Evolutionary conservation across 257 asterid genomes (phyloP), one percentile per base, ranked within the genome.

Genomic region (Solanum bulbocastanum): DNA sequence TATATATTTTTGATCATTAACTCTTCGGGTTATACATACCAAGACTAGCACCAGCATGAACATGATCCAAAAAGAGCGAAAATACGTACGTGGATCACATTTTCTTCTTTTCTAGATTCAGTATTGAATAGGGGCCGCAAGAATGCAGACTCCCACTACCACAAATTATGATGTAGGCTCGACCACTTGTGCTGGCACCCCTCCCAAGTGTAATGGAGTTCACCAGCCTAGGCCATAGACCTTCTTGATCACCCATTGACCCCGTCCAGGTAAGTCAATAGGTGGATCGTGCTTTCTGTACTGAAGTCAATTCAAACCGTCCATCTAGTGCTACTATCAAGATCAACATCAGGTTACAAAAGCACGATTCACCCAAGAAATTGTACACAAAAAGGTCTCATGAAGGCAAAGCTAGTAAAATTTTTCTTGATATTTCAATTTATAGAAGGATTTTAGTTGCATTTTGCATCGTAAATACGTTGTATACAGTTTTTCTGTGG

Each of bases 141-240:
- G 62, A 52, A 52, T 6, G 23, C 62, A 16, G 62, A 16, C 62
- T 52, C 1, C 23, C 62, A 52, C 10, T 52, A 16, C 18, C 78
- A 89, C 49, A 89, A 86, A 89, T 87, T 87, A 78, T 76, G 88
- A 87, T 78, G 23, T 78, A 78, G 87, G 91, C 83, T 89, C 91
- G 83, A 92, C 90, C 90, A 88, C 90, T 88, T 87, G 88, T 87
- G 90, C 72, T 74, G 87, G 85, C 82, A 14, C 90, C 92, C 91
- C 85, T 90, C 87, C 90, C 0, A 12, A 76, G 92, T 90, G 92
- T 90, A 90, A 91, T 87, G 88, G 87, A 90, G 84, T 84, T 90
- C 87, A 27, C 91, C 87, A 86, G 15, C 85, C 87, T 91, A 52
- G 89, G 84, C 87, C 87, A 89, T 87, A 86, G 65, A 87, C 69